Evolutionary conservation across 345 rosid genomes (phyloP), one percentile per base, ranked within the genome.

Genomic region (Xanthoceras sorbifolium): DNA sequence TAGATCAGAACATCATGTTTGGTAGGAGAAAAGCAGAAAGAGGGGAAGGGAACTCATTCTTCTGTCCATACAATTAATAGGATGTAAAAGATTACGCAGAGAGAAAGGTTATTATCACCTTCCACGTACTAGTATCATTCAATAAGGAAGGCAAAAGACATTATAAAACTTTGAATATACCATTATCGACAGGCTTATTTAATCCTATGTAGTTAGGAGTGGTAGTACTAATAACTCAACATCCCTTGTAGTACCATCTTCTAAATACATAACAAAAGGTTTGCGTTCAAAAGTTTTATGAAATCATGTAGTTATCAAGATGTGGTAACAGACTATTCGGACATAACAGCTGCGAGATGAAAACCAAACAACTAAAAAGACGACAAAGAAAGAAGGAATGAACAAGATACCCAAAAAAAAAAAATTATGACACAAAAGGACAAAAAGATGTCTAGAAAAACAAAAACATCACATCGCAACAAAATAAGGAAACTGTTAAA

Each of bases 371-470:
- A 40, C 31, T 8, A 12, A 25, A 74, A 9, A 67, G 60, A 63
- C 63, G 11, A 28, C 14, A 75, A 54, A 55, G 38, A 15, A 69
- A 20, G 8, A 69, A 20, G 8, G 65, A 76, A 31, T 26, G 2
- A 52, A 1, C 44, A 8, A 71, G 29, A 26, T 12, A 26, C 8
- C 25, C 67, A 10, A 72, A 26, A 60, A 44, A 70, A 20, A 31
- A 23, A 65, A 2, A 20, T 54, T 18, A 66, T 26, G 46, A 40
- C 69, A 59, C 32, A 52, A 66, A 64, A 67, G n/a, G 50, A 46
- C 71, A 66, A 76, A 72, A 59, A 11, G 29, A 74, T 64, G 50
- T 63, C 18, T 18, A 9, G n/a, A 68, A 74, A 4, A 62, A 50
- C 34, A 74, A 74, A 64, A 74, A 22, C 34, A 22, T 64, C 46